These are phyloP conservation scores for Boletus patriciae DNA, from an alignment of 768 basidiomycete species.

Conservation along the genomic window DNA sequence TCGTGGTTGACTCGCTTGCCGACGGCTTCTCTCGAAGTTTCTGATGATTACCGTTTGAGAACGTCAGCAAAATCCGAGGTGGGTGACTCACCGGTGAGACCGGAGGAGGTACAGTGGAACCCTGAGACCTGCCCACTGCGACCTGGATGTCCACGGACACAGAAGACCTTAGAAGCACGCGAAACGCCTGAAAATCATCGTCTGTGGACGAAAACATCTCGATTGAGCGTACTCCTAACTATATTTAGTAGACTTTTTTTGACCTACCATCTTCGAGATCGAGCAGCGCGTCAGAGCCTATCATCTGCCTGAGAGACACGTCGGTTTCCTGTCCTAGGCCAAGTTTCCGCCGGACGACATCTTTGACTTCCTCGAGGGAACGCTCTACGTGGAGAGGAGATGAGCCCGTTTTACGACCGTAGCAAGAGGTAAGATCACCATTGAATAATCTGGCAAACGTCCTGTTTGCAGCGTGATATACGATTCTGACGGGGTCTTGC, in stretches of 20 bases:
- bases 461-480: conserved; percentile 37
- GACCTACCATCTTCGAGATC: conserved; percentile 74
- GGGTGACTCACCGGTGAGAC: conserved; percentile 12
- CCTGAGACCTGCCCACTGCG: conserved; percentile 12
- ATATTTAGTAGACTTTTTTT: background rate
- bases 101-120: background rate
- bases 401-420: conserved; percentile 2
- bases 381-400: conserved; percentile 43
- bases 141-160: conserved; percentile 41
- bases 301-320: conserved; percentile 49
- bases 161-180: conserved; percentile 42
- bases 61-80: background rate
- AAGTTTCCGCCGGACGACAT: conserved; percentile 62
- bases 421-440: conserved; percentile 28
- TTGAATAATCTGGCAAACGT: conserved; percentile 45
- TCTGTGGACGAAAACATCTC: conserved; percentile 41
- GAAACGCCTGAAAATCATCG: conserved; percentile 78
- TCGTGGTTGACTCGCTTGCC: background rate
- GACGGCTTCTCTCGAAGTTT: background rate
- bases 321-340: conserved; percentile 40
- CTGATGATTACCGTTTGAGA: background rate
- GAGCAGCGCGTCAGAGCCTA: conserved; percentile 48
- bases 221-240: background rate
- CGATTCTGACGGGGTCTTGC: conserved; percentile 28
- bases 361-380: conserved; percentile 57